Evolutionary conservation across 768 basidiomycete genomes (phyloP).

Genomic region (Naganishia kalamii): DNA sequence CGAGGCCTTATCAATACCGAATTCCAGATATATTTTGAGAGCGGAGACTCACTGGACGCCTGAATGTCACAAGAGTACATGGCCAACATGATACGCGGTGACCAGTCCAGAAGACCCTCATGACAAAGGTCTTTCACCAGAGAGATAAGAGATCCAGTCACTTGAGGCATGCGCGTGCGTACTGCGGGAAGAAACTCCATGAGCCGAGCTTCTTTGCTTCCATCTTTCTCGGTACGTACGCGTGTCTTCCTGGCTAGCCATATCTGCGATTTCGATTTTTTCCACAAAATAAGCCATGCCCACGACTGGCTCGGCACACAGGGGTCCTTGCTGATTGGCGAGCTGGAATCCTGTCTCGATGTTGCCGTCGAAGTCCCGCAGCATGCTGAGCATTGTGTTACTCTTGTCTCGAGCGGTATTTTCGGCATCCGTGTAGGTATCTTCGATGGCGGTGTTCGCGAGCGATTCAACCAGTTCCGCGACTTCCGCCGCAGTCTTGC

Average conservation of each 20-base stretch:
- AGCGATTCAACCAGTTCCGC: constrained; percentile 33
- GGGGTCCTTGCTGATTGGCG: constrained; percentile 84
- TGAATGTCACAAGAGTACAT: constrained; percentile 99
- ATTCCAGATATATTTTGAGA: constrained; percentile 18
- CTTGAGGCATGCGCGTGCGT: constrained; percentile 72
- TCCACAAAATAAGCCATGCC: constrained; percentile 85
- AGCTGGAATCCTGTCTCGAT: constrained; percentile 93
- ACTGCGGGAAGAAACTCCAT: constrained; percentile 49
- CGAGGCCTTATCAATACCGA: neutral
- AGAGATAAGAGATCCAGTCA: constrained; percentile 84
- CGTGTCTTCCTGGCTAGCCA: constrained; percentile 54
- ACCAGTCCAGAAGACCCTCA: constrained; percentile 90
- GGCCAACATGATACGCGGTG: constrained; percentile 88
- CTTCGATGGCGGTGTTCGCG: constrained; percentile 16
- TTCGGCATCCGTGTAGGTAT: constrained; percentile 11
- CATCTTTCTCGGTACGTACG: constrained; percentile 23
- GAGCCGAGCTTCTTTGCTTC: neutral
- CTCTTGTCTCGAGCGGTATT: constrained; percentile 22
- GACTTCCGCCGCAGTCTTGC: constrained; percentile 41
- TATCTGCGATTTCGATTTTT: constrained; percentile 59
- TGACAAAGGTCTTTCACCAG: constrained; percentile 82
- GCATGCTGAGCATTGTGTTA: constrained; percentile 30
- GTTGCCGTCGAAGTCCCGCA: constrained; percentile 65
- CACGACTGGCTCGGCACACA: constrained; percentile 90
- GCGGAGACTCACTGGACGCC: constrained; percentile 69